Evolutionary conservation across 2,329 filamentous ascomycete genomes (phyloP).

Genomic region (Pseudocercospora fijiensis): DNA sequence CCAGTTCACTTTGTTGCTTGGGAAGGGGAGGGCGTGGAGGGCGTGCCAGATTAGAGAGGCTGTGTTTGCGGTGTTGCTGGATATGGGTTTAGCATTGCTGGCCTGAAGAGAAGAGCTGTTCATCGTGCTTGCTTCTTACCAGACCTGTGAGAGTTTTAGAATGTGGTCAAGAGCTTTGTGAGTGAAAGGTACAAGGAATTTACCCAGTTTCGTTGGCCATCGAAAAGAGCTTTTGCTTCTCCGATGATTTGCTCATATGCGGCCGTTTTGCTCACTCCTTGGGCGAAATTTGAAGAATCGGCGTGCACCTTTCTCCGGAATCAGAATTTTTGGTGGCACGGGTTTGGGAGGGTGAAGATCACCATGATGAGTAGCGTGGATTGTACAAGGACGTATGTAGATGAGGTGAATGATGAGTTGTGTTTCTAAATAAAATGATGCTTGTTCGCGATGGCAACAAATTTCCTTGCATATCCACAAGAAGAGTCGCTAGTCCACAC

Average conservation of each 20-base stretch:
- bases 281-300: slow-evolving; percentile 71
- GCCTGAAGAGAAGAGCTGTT: neutral
- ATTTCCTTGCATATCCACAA: neutral
- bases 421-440: neutral
- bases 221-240: slow-evolving; percentile 67
- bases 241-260: slow-evolving; percentile 72
- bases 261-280: slow-evolving; percentile 66
- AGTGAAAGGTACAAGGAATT: slow-evolving; percentile 27
- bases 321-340: slow-evolving; percentile 12
- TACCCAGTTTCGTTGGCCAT: slow-evolving; percentile 78
- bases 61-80: slow-evolving; percentile 72
- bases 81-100: neutral
- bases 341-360: slow-evolving; percentile 8
- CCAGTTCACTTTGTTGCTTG: slow-evolving; percentile 73
- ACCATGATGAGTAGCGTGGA: slow-evolving; percentile 11
- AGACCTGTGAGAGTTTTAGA: slow-evolving; percentile 17
- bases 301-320: slow-evolving; percentile 64
- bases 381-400: neutral
- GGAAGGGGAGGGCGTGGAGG: slow-evolving; percentile 67
- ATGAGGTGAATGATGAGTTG: neutral
- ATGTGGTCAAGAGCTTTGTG: neutral
- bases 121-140: slow-evolving; percentile 13
- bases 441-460: neutral
- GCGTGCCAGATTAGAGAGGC: slow-evolving; percentile 78
- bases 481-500: neutral